phyloP scores from a whole-genome alignment of 192 early-diverging fungal genomes.

The Backusella sp. region DNA sequence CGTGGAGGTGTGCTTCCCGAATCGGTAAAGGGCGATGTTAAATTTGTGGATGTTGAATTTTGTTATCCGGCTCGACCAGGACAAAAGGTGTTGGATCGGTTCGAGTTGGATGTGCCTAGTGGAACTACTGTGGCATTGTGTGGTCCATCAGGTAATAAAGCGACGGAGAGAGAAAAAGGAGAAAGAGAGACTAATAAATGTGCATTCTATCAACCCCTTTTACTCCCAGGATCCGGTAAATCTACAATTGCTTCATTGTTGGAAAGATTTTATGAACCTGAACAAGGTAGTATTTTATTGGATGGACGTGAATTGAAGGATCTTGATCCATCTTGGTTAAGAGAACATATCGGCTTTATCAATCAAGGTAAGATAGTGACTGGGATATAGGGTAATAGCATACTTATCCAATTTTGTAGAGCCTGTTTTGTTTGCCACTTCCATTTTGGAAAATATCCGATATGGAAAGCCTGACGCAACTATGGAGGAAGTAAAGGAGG shows the following conservation, averaged over 20 bases:
- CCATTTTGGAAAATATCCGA: constrained; percentile 73
- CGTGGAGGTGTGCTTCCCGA: constrained; percentile 37
- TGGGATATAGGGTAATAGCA: background rate
- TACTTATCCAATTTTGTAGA: constrained; percentile 35
- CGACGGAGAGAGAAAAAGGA: background rate
- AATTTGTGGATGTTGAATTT: constrained; percentile 77
- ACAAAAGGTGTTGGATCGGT: constrained; percentile 70
- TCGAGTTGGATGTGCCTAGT: constrained; percentile 65
- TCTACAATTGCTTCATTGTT: constrained; percentile 71
- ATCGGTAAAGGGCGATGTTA: constrained; percentile 56
- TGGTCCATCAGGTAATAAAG: constrained; percentile 70
- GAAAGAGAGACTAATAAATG: background rate
- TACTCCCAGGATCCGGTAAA: constrained; percentile 58
- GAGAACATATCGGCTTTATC: constrained; percentile 69
- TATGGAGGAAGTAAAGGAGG: constrained; percentile 69
- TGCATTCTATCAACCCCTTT: background rate
- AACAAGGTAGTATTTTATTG: constrained; percentile 57
- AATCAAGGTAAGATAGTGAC: constrained; percentile 43
- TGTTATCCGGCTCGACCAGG: constrained; percentile 79
- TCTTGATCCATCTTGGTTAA: constrained; percentile 63
- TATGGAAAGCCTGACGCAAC: constrained; percentile 62
- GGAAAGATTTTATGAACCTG: constrained; percentile 78
- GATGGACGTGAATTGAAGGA: constrained; percentile 59
- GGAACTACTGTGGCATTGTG: constrained; percentile 90
- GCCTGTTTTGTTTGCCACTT: constrained; percentile 76